Evolutionary conservation across 768 basidiomycete species (phyloP), one percentile per base, ranked within the genome.

Genomic region (Auricularia heimuer): DNA sequence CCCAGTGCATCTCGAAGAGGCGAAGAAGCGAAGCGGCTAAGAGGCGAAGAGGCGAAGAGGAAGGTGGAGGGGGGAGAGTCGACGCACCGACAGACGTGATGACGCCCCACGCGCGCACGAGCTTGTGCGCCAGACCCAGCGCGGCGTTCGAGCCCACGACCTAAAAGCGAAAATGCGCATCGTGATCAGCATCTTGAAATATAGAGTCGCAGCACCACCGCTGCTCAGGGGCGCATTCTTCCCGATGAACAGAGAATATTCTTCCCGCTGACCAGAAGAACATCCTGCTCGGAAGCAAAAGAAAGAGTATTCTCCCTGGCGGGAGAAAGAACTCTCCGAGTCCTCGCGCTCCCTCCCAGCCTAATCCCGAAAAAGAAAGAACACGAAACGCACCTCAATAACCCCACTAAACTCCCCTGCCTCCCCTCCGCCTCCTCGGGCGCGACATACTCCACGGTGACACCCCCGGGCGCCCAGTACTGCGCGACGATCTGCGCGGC

Each of bases 41-140:
- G n/a, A n/a, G 2, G 29, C 29, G 29, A 29, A 29, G 29, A 29
- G 3, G 29, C 29, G 29, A 3, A 39, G 63, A 42, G 14, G n/a
- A n/a, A n/a, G n/a, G n/a, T n/a, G n/a, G n/a, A n/a, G n/a, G n/a
- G n/a, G n/a, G 18, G 24, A 86, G 45, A 89, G 68, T 24, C 73
- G 78, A 1, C 10, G 88, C 87, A 7, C 90, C 89, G 3, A 92
- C 88, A 6, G 89, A 90, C 37, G 80, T 80, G 67, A 91, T 86
- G 36, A 83, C 83, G 8, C 91, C 91, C 70, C 90, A 92, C 0
- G 89, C 83, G 34, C 85, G 81, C 63, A 90, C 86, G 62, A 93
- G 77, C 33, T 87, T 82, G 68, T 87, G 88, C 4, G 89, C 81
- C 36, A 90, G 79, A 8, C 77, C 77, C 35, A 90, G 74, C 0